A percentile compares a stretch with the other conserved stretches of the same genome.
phyloP scores from a whole-genome alignment of 345 rosid genomes.

The Mercurialis annua region DNA sequence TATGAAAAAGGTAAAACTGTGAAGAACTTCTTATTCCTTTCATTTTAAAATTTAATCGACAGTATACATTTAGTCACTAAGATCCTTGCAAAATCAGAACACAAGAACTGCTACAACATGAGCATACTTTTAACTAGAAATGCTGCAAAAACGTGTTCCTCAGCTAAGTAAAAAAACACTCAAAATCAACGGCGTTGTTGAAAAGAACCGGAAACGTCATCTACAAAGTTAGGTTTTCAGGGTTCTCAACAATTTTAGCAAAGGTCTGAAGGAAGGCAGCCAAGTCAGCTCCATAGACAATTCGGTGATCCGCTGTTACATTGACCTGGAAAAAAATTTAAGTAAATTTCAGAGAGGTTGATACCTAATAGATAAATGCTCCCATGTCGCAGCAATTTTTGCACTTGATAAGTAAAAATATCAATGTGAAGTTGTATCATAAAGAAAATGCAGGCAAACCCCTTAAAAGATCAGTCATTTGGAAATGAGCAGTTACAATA shows the following conservation, averaged over 20 bases:
- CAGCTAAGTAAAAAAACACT: constrained; percentile 10
- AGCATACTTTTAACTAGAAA: background rate
- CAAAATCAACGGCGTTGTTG: constrained; percentile 8
- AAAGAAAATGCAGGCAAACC: too few species aligned
- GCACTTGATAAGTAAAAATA: background rate
- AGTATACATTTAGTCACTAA: constrained; percentile 2
- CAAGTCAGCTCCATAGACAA: constrained; percentile 89
- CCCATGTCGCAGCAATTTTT: background rate
- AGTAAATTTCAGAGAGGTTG: constrained; percentile 13
- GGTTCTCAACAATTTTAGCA: constrained; percentile 79
- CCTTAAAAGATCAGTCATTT: too few species aligned
- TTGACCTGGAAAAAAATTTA: constrained; percentile 59
- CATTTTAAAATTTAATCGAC: constrained; percentile 8
- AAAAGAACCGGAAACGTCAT: constrained; percentile 12
- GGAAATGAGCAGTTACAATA: too few species aligned
- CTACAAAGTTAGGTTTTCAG: constrained; percentile 78
- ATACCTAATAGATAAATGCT: background rate
- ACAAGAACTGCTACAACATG: constrained; percentile 23
- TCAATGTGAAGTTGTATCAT: background rate
- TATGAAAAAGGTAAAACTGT: constrained; percentile 6
- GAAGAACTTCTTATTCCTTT: constrained; percentile 19
- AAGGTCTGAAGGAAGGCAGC: constrained; percentile 92
- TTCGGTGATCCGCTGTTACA: constrained; percentile 93
- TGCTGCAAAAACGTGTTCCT: constrained; percentile 20
- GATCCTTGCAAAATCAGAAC: constrained; percentile 10